Evolutionary conservation across 2,329 filamentous ascomycete species (phyloP), one percentile per base, ranked within the genome.

Genomic region (Exophiala bonariae): DNA sequence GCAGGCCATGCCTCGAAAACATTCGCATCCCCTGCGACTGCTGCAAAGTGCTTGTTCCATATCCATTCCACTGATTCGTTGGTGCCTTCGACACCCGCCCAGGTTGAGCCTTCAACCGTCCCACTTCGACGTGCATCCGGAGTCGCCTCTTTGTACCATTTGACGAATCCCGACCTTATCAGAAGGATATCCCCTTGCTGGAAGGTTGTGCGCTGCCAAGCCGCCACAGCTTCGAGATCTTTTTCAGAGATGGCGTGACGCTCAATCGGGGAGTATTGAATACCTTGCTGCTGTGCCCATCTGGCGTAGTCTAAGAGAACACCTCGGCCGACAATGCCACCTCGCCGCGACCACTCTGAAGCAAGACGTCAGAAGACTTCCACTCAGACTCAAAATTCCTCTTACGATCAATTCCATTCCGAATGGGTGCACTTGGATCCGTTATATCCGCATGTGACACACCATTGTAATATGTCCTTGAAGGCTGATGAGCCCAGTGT

Each of bases 31-130:
- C 81, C 80, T 0, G 76, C 82, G 1, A 85, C 82, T 0, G 79
- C 81, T 0, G 83, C 73, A 55, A 89, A 87, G 41, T 83, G 81
- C 53, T 76, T 79, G 59, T 88, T 82, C 70, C 86, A 85, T 46
- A 87, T 52, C 83, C 84, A 89, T 42, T 79, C 75, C 3, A 80
- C 67, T 2, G 82, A 75, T 34, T 76, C 75, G 38, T 78, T 65
- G 37, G 78, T 76, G 49, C 79, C 76, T 31, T 70, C 70, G 2
- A 81, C 49, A 0, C 79, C 78, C 0, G 73, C 73, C 57, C 31
- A 73, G 79, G 39, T 71, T 61, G 28, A 38, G 8, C 41, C 54
- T 18, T 5, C 69, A 63, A 10, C 69, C 68, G 32, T 52, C 44
- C 13, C 67, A 17, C 50, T 56, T 17, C 50, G 52, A 18, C 67